These are phyloP conservation scores for Cercospora beticola DNA, from an alignment of 2,329 filamentous ascomycete species.

Conservation along the genomic window DNA sequence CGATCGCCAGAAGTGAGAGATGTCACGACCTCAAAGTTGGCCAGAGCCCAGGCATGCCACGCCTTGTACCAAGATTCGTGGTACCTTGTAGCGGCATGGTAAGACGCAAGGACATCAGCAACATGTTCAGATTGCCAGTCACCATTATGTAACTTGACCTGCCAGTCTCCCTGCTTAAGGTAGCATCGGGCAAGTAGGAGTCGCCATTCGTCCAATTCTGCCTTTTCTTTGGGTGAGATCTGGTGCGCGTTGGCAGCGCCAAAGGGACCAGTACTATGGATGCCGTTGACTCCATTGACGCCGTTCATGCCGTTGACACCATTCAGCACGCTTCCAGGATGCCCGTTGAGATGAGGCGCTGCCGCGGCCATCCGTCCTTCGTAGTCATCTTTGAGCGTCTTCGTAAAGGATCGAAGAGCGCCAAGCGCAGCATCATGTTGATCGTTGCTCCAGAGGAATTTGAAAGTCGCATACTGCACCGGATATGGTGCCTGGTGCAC, in stretches of 20 bases:
- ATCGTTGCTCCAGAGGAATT: conserved; percentile 90
- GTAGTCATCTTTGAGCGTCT: conserved; percentile 60
- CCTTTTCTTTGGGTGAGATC: conserved; percentile 40
- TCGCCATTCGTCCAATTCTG: conserved; percentile 57
- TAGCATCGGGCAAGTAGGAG: conserved; percentile 91
- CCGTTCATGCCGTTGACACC: conserved; percentile 42
- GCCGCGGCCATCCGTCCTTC: conserved; percentile 41
- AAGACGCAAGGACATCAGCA: conserved; percentile 85
- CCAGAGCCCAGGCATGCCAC: conserved; percentile 97
- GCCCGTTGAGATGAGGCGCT: conserved; percentile 17
- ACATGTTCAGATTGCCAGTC: conserved; percentile 87
- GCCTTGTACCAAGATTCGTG: conserved; percentile 98
- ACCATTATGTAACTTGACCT: conserved; percentile 78
- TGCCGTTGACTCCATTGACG: conserved; percentile 42
- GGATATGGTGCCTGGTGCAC: conserved; percentile 63
- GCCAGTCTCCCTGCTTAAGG: conserved; percentile 94
- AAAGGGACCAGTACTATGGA: conserved; percentile 40
- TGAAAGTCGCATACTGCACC: conserved; percentile 93
- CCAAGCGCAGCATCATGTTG: conserved; percentile 62
- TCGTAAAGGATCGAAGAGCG: conserved; percentile 62
- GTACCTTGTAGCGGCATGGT: conserved; percentile 87
- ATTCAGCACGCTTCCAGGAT: background rate
- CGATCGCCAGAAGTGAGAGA: conserved; percentile 68
- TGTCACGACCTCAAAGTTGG: conserved; percentile 98
- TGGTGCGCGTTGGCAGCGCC: conserved; percentile 30